A percentile compares a stretch with the other conserved stretches of the same genome.
Conservation (phyloP, 1,139 yeast genomes). For the Candida sp. region DNA sequence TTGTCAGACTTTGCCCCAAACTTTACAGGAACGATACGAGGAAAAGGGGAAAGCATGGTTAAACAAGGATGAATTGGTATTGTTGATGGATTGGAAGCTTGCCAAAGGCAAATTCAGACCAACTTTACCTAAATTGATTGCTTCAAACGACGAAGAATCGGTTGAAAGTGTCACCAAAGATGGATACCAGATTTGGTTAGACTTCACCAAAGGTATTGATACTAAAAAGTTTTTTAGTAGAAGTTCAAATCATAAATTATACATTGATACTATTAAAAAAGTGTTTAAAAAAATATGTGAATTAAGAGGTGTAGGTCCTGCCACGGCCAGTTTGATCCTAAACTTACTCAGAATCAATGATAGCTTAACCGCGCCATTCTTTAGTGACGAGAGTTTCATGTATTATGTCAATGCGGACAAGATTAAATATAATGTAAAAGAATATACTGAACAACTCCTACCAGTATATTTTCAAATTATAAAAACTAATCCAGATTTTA, state of each 20-base stretch:
- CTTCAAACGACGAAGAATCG: slow-evolving; percentile 24
- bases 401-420: slow-evolving; percentile 32
- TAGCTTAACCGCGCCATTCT: slow-evolving; percentile 39
- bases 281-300: slow-evolving; percentile 28
- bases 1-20: slow-evolving; percentile 21
- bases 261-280: slow-evolving; percentile 15
- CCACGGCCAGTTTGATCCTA: slow-evolving; percentile 44
- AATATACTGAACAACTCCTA: slow-evolving; percentile 34
- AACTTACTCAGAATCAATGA: slow-evolving; percentile 26
- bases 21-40: slow-evolving; percentile 15
- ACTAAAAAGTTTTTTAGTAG: slow-evolving; percentile 7
- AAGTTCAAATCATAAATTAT: slow-evolving; percentile 10
- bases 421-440: slow-evolving; percentile 41
- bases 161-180: slow-evolving; percentile 25
- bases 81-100: slow-evolving; percentile 49
- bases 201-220: slow-evolving; percentile 9
- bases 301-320: slow-evolving; percentile 49
- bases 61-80: slow-evolving; percentile 32
- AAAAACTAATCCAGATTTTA: slow-evolving; percentile 5
- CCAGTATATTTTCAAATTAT: slow-evolving; percentile 20
- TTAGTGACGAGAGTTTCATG: slow-evolving; percentile 46
- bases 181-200: slow-evolving; percentile 25
- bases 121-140: slow-evolving; percentile 37
- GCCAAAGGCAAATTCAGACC: slow-evolving; percentile 49
- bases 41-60: slow-evolving; percentile 22